These are phyloP conservation scores for Saururus chinensis DNA, from an alignment of 164 flowering plant genomes.

Conservation along the genomic window DNA sequence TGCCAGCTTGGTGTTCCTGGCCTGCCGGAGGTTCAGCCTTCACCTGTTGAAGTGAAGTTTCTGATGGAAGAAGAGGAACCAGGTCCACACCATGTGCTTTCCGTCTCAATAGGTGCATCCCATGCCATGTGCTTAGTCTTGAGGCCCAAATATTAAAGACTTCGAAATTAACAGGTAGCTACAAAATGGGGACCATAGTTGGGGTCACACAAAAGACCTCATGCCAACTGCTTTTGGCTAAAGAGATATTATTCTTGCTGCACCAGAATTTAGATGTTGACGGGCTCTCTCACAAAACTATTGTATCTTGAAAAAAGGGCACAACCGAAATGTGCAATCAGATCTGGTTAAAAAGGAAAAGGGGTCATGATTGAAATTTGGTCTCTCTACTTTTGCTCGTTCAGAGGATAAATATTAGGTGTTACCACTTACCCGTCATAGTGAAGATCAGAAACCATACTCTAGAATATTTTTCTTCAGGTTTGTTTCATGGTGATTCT, in stretches of 20 bases:
- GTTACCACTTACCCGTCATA: too few species aligned
- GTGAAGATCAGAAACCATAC: too few species aligned
- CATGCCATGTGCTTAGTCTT: constrained; percentile 74
- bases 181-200: background rate
- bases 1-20: constrained; percentile 86
- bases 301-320: too few species aligned
- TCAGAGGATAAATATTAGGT: too few species aligned
- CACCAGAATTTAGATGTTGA: too few species aligned
- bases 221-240: background rate
- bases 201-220: background rate
- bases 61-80: constrained; percentile 58
- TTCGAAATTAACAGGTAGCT: background rate
- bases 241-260: background rate
- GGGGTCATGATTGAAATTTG: too few species aligned
- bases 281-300: too few species aligned
- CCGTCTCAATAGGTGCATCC: constrained; percentile 78
- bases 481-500: too few species aligned
- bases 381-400: too few species aligned
- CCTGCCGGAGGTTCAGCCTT: constrained; percentile 54
- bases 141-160: constrained; percentile 1
- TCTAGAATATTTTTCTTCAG: too few species aligned
- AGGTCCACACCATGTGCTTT: constrained; percentile 49
- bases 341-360: too few species aligned
- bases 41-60: constrained; percentile 69
- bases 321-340: too few species aligned